phyloP scores from a whole-genome alignment of 2,329 filamentous ascomycete species.

The Aspergillus amoenus region DNA sequence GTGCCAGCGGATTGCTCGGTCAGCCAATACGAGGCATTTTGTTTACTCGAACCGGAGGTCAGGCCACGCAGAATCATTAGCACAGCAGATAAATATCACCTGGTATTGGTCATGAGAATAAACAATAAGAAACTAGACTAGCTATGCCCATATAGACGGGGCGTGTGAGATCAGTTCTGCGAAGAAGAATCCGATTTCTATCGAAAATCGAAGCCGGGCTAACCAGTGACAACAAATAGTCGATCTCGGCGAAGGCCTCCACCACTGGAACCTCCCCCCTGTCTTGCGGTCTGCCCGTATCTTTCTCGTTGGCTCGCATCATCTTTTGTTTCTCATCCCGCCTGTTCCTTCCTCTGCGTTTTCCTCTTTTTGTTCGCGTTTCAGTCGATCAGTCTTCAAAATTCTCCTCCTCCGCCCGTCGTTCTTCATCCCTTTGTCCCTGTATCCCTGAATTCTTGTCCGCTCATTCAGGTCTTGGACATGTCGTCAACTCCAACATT shows the following conservation, averaged over 20 bases:
- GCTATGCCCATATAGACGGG: neutral
- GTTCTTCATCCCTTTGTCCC: conserved; percentile 8
- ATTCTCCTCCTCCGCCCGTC: neutral
- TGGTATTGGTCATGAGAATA: neutral
- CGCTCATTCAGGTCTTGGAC: conserved; percentile 6
- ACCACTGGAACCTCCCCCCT: conserved; percentile 7
- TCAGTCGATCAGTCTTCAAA: conserved; percentile 6
- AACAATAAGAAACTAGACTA: neutral
- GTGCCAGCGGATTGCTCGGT: conserved; percentile 24
- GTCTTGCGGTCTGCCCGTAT: conserved; percentile 22
- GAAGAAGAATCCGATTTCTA: neutral
- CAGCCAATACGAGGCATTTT: conserved; percentile 20
- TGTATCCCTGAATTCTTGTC: conserved; percentile 20
- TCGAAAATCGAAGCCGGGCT: conserved; percentile 3
- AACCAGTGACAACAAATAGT: conserved; percentile 20
- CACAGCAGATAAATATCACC: neutral
- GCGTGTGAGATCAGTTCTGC: neutral
- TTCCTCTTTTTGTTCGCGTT: conserved; percentile 10
- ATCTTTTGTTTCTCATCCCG: conserved; percentile 4
- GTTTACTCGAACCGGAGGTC: conserved; percentile 17
- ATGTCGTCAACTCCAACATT: conserved; percentile 62
- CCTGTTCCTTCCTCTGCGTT: conserved; percentile 16
- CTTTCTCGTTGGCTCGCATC: conserved; percentile 21
- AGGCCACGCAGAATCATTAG: conserved; percentile 2
- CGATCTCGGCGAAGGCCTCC: conserved; percentile 17